Evolutionary conservation across 2,329 filamentous ascomycete genomes (phyloP).

Genomic region (Cercospora nicotianae): DNA sequence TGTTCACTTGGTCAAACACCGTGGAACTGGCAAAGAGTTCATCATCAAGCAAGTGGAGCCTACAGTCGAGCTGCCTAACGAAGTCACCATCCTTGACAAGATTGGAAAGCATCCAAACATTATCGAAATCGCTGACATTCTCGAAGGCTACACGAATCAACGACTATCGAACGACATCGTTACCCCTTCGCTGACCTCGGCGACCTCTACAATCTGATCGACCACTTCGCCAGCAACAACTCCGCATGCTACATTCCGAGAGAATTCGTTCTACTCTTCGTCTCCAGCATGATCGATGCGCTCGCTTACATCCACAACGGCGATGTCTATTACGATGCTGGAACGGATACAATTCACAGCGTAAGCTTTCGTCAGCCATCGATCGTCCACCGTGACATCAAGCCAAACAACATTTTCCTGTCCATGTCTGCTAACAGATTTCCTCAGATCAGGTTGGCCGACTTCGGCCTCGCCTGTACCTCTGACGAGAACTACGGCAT

Average conservation of each 20-base stretch:
- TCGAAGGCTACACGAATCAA: background rate
- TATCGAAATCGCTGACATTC: slow-evolving; percentile 11
- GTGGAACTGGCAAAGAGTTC: slow-evolving; percentile 8
- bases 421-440: slow-evolving; percentile 11
- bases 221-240: background rate
- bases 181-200: slow-evolving; percentile 29
- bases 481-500: slow-evolving; percentile 10
- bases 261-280: slow-evolving; percentile 29
- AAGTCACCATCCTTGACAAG: background rate
- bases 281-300: slow-evolving; percentile 30
- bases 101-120: slow-evolving; percentile 17
- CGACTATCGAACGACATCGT: slow-evolving; percentile 18
- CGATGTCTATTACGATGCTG: slow-evolving; percentile 12
- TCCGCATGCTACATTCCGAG: slow-evolving; percentile 14
- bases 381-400: slow-evolving; percentile 20
- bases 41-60: slow-evolving; percentile 19
- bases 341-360: background rate
- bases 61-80: background rate
- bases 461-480: slow-evolving; percentile 17
- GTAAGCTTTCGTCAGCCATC: slow-evolving; percentile 9
- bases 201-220: slow-evolving; percentile 25
- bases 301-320: slow-evolving; percentile 33
- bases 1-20: slow-evolving; percentile 16
- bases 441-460: slow-evolving; percentile 13
- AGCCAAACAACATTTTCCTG: slow-evolving; percentile 19